Evolutionary conservation across 2,329 filamentous ascomycete species (phyloP).

Genomic region (Ilyonectria sp.): DNA sequence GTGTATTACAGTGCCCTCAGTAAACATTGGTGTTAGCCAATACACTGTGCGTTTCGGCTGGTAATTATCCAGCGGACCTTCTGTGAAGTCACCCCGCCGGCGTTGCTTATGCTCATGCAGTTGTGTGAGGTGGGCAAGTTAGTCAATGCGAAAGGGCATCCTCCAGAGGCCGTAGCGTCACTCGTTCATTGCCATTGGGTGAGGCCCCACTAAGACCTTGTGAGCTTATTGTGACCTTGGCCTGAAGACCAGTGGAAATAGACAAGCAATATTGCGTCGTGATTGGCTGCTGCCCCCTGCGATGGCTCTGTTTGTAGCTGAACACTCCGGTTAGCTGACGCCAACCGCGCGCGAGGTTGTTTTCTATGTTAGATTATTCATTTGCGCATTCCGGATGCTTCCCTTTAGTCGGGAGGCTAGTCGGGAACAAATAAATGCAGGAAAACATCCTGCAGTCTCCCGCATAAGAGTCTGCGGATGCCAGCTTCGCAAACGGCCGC

Average conservation of each 20-base stretch:
- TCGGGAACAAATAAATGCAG: not conserved
- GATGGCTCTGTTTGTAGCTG: not conserved
- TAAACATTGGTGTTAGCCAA: not conserved
- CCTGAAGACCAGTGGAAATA: not conserved
- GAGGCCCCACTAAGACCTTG: constrained; percentile 9
- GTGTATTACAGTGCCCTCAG: not conserved
- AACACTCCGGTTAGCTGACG: not conserved
- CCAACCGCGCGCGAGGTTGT: not conserved
- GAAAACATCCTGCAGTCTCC: no score
- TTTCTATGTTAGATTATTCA: not conserved
- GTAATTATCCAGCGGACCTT: not conserved
- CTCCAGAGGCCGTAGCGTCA: constrained; percentile 15
- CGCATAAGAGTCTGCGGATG: not conserved
- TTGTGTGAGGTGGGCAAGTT: not conserved
- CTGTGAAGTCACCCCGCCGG: not conserved
- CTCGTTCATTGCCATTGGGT: constrained; percentile 6
- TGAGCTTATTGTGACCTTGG: constrained; percentile 21
- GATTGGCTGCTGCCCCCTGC: constrained; percentile 11
- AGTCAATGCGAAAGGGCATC: constrained; percentile 20
- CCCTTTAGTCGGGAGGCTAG: not conserved
- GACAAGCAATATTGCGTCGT: not conserved
- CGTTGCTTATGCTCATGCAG: not conserved
- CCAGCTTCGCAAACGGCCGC: not conserved
- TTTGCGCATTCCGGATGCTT: not conserved
- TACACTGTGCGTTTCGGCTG: not conserved